These are phyloP conservation scores for Phanerochaete carnosa DNA, from an alignment of 768 basidiomycete species.

Conservation along the genomic window DNA sequence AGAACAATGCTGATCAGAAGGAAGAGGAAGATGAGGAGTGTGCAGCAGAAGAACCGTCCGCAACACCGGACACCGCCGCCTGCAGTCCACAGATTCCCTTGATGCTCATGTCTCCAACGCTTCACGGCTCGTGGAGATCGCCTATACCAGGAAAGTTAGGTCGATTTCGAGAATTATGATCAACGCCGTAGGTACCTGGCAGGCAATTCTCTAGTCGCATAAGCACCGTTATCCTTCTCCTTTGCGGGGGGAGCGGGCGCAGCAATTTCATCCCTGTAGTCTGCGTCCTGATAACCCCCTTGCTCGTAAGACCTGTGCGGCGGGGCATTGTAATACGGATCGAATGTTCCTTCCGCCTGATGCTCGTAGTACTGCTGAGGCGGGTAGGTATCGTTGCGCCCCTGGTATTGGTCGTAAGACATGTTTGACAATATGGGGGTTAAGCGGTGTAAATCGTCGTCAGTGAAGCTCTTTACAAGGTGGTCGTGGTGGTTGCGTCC, in stretches of 20 bases:
- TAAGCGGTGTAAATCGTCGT: neutral
- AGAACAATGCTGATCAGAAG: conserved; percentile 64
- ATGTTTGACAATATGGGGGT: conserved; percentile 16
- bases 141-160: neutral
- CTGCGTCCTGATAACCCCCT: conserved; percentile 28
- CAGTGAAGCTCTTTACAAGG: neutral
- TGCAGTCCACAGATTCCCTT: conserved; percentile 69
- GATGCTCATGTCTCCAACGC: conserved; percentile 44
- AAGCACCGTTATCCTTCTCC: conserved; percentile 20
- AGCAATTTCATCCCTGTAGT: conserved; percentile 25
- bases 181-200: neutral
- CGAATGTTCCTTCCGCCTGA: conserved; percentile 32
- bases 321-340: conserved; percentile 43
- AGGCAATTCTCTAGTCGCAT: conserved; percentile 1
- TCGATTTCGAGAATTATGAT: neutral
- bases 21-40: conserved; percentile 61
- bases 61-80: conserved; percentile 59
- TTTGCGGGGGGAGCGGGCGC: conserved; percentile 8
- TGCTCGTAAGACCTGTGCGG: conserved; percentile 55
- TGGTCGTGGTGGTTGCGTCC: conserved; percentile 14
- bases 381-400: conserved; percentile 27
- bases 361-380: conserved; percentile 27
- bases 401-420: conserved; percentile 44
- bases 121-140: conserved; percentile 22
- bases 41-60: conserved; percentile 75